These are phyloP conservation scores for Leccinum arenicola DNA, from an alignment of 768 basidiomycete genomes.

Conservation along the genomic window DNA sequence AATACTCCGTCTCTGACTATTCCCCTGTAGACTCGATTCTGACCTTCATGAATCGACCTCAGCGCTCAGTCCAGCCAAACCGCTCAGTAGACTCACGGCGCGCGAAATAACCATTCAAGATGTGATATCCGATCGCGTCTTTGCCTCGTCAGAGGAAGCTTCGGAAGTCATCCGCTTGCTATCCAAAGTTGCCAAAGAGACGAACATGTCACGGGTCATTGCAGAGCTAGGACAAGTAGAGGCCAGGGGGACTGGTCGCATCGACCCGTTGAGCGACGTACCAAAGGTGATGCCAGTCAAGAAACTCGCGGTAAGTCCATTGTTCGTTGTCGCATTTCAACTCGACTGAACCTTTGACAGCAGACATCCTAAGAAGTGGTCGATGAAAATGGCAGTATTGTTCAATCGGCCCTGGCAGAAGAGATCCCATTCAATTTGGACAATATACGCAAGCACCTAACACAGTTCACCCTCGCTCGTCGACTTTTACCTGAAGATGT, in stretches of 20 bases:
- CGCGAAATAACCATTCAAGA: conserved; percentile 48
- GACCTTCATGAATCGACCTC: conserved; percentile 24
- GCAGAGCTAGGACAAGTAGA: conserved; percentile 56
- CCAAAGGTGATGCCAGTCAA: conserved; percentile 64
- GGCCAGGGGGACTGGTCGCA: conserved; percentile 35
- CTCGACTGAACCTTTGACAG: conserved; percentile 7
- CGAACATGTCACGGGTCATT: conserved; percentile 49
- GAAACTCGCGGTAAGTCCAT: conserved; percentile 37
- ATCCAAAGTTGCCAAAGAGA: conserved; percentile 57
- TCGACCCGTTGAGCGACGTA: conserved; percentile 48
- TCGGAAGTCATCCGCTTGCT: conserved; percentile 52
- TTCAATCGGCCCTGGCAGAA: conserved; percentile 19
- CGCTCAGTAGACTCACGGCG: conserved; percentile 46
- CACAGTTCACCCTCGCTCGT: conserved; percentile 59
- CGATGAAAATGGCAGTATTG: conserved; percentile 4
- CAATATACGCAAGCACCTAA: conserved; percentile 66
- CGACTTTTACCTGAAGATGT: conserved; percentile 63
- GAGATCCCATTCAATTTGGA: conserved; percentile 75
- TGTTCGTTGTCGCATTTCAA: not conserved
- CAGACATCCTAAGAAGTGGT: not conserved
- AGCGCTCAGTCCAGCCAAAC: conserved; percentile 19
- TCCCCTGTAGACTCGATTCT: conserved; percentile 36
- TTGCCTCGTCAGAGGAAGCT: conserved; percentile 55
- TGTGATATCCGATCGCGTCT: conserved; percentile 56
- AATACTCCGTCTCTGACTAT: conserved; percentile 38